These are phyloP conservation scores for Kwoniella mangroviensis DNA, from an alignment of 768 basidiomycete species.

Conservation along the genomic window DNA sequence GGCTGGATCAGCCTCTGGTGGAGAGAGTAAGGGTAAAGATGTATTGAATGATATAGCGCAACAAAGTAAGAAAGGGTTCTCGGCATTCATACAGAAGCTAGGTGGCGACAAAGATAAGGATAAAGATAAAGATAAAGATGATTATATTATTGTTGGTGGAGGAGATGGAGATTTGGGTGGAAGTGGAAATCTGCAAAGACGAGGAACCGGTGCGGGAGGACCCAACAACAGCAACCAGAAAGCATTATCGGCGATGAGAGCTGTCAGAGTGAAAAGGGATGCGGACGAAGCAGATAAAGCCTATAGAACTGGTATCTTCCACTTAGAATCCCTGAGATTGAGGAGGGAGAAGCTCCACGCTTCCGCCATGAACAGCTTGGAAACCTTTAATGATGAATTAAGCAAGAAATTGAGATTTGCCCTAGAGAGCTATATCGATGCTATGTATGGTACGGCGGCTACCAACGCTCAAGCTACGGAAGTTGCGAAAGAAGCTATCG, in stretches of 20 bases:
- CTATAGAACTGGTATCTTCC: conserved; percentile 85
- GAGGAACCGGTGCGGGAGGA: conserved; percentile 29
- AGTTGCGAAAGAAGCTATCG: conserved; percentile 68
- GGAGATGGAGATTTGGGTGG: conserved; percentile 26
- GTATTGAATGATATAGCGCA: conserved; percentile 81
- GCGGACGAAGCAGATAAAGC: conserved; percentile 89
- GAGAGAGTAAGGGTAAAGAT: conserved; percentile 47
- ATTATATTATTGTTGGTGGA: conserved; percentile 16
- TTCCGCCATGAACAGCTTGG: conserved; percentile 82
- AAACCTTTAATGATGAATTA: conserved; percentile 76
- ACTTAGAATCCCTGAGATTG: conserved; percentile 87
- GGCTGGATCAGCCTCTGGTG: conserved; percentile 70
- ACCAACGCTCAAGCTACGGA: conserved; percentile 76
- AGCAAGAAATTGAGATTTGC: conserved; percentile 68
- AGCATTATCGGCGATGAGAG: conserved; percentile 65
- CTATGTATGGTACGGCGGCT: conserved; percentile 74
- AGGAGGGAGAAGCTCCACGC: conserved; percentile 80
- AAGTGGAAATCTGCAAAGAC: conserved; percentile 34
- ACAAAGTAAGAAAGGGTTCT: conserved; percentile 86
- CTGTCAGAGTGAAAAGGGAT: conserved; percentile 82
- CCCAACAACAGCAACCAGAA: conserved; percentile 17
- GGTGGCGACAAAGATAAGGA: conserved; percentile 58
- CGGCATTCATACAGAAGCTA: conserved; percentile 81
- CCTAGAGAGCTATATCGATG: conserved; percentile 76
- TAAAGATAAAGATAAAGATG: conserved; percentile 66